phyloP scores from a whole-genome alignment of 139 green algal genomes.

The Tetradesmus lagerheimii region DNA sequence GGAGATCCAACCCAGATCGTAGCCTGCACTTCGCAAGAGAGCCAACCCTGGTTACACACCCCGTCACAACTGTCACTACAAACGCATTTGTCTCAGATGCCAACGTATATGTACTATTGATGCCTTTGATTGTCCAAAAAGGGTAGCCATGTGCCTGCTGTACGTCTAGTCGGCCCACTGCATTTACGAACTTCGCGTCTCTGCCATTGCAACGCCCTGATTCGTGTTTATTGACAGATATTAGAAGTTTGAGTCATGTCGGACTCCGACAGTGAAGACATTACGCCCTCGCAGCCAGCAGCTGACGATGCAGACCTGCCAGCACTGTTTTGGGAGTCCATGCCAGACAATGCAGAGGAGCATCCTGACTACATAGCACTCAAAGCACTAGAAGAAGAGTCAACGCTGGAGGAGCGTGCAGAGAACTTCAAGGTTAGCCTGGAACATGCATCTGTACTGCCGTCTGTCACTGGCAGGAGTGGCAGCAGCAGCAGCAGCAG shows the following conservation, averaged over 20 bases:
- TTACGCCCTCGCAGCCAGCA: background rate
- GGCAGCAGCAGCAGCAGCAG: conserved; percentile 4
- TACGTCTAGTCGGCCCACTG: background rate
- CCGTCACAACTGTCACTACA: background rate
- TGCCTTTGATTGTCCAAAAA: background rate
- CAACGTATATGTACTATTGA: background rate
- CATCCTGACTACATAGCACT: conserved; percentile 77
- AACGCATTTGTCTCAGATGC: background rate
- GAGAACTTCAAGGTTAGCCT: conserved; percentile 78
- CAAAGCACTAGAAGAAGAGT: conserved; percentile 78
- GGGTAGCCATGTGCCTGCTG: background rate
- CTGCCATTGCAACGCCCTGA: background rate
- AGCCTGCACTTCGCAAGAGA: background rate
- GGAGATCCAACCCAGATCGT: no score
- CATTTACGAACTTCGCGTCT: background rate
- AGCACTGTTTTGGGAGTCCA: conserved; percentile 78
- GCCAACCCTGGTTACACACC: background rate
- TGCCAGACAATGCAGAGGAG: conserved; percentile 70
- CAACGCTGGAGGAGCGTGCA: conserved; percentile 77
- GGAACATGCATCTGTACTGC: background rate
- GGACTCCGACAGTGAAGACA: background rate
- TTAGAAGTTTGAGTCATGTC: conserved; percentile 21
- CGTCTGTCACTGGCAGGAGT: background rate
- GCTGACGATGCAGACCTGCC: conserved; percentile 58
- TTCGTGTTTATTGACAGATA: background rate